Evolutionary conservation across 1,284 basidiomycete species (phyloP), one percentile per base, ranked within the genome.

Genomic region (Amylostereum areolatum): DNA sequence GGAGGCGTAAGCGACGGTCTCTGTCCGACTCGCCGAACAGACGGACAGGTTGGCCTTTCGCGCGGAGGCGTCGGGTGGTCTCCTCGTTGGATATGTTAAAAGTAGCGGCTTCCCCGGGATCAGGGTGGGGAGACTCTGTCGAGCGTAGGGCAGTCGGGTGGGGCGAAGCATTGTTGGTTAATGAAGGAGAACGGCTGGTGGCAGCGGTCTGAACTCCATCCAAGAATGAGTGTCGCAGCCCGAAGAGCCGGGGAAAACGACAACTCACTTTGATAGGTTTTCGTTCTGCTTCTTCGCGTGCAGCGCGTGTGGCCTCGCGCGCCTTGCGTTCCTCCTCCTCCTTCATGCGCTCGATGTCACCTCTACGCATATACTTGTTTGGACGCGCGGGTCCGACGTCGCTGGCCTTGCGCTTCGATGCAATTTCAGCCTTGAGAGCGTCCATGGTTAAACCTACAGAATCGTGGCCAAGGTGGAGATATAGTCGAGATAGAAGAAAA

Each of bases 61-160:
- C 74, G 34, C 97, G 85, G 28, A 99, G 78, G 10, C 97, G 81
- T 5, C 89, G 83, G 47, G 95, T 75, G 28, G 90, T 92, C 62
- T 99, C 97, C 52, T 94, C 89, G 51, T 93, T 91, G 2, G 95
- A 92, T 46, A 98, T 89, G 64, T 93, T 94, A 74, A 95, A 97
- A 1, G 64, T 52, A 9, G 54, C 55, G 44, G 48, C 49, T 8
- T 52, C 39, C 7, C 35, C 43, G 32, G 27, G 45, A 18, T 42
- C 49, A 31, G 28, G 56, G 36, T 2, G 36, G n/a, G 30, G 54
- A 25, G 57, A 54, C 25, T 52, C 45, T 4, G 43, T 53, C 32
- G 41, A 37, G 27, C 45, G 52, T 9, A 48, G 2, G 4, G 33
- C 34, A 11, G 83, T 77, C 50, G 80, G 77, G 62, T 80, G 70